Evolutionary conservation across 306 rosid species (phyloP), one percentile per base, ranked within the genome.

Genomic region (Glycine tomentella): DNA sequence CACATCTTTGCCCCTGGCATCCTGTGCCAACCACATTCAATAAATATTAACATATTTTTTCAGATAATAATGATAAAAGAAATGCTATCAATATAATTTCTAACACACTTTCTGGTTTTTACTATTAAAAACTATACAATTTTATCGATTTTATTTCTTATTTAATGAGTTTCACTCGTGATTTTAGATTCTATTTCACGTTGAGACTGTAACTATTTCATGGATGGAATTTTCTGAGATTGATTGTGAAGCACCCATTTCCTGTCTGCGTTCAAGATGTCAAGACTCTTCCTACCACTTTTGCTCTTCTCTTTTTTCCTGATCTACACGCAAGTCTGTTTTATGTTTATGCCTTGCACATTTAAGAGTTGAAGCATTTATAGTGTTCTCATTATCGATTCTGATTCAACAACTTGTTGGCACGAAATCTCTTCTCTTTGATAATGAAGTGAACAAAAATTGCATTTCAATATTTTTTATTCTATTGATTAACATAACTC

Each of bases 181-280:
- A 25, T 25, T 25, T 25, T 25, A 25, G 31, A 25, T 25, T 25
- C 1, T 25, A 1, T 1, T 25, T 25, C 31, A 25, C 31, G 31
- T 33, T n/a, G 55, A 68, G 15, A 40, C 53, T 9, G 14, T 31
- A 53, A 52, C 7, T 11, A 59, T 8, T 77, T 93, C 99, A 72
- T 96, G 94, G 72, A 96, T 86, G 81, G 91, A 88, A 34, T 76
- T 87, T 78, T 90, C 90, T 4, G 91, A 6, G 72, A 90, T 51
- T 8, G 94, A 93, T 40, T 84, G 96, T 0, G 91, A 81, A 73
- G 89, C 97, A 79, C 99, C 99, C 99, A 95, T 95, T 45, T 6
- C 40, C 0, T 69, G 17, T 33, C 15, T 25, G 8, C 34, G 34
- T 31, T 72, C 34, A 59, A 74, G 57, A 49, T 44, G 71, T 6